These are phyloP conservation scores for Posidonia australis DNA, from an alignment of 106 monocot species.

Conservation along the genomic window DNA sequence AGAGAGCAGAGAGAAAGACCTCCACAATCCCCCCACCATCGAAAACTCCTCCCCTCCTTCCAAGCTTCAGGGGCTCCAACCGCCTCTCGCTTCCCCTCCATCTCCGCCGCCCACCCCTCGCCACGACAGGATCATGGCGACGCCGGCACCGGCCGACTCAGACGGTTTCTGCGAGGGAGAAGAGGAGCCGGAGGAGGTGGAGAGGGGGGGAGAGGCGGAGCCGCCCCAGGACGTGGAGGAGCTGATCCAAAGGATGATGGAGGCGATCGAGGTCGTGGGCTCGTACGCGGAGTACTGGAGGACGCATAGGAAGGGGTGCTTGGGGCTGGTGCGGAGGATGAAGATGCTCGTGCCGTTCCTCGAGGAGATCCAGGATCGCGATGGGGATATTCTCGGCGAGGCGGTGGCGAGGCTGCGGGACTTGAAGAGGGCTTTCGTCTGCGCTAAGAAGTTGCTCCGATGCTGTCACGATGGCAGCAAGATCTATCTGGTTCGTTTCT, in stretches of 20 bases:
- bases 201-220: too few species aligned
- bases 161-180: too few species aligned
- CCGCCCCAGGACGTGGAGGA: constrained; percentile 15
- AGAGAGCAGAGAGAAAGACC: too few species aligned
- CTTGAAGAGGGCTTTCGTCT: constrained; percentile 12
- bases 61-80: too few species aligned
- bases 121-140: too few species aligned
- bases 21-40: too few species aligned
- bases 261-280: constrained; percentile 7
- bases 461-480: constrained; percentile 45
- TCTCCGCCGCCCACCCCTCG: too few species aligned
- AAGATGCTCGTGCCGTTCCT: constrained; percentile 28
- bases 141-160: too few species aligned
- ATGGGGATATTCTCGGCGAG: constrained; percentile 10
- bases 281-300: constrained; percentile 22
- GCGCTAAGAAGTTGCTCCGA: constrained; percentile 28
- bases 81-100: too few species aligned
- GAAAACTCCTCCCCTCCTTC: too few species aligned
- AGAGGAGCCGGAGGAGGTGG: too few species aligned
- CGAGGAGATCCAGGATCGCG: constrained; percentile 26
- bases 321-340: constrained; percentile 27
- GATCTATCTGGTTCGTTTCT: constrained; percentile 30
- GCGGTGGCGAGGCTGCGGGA: constrained; percentile 3
- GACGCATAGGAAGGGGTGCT: constrained; percentile 30
- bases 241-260: constrained; percentile 14